A percentile compares a stretch with the other conserved stretches of the same genome.
These are phyloP conservation scores for Ophiostoma pallidulum DNA, from an alignment of 2,329 filamentous ascomycete species.

Conservation along the genomic window DNA sequence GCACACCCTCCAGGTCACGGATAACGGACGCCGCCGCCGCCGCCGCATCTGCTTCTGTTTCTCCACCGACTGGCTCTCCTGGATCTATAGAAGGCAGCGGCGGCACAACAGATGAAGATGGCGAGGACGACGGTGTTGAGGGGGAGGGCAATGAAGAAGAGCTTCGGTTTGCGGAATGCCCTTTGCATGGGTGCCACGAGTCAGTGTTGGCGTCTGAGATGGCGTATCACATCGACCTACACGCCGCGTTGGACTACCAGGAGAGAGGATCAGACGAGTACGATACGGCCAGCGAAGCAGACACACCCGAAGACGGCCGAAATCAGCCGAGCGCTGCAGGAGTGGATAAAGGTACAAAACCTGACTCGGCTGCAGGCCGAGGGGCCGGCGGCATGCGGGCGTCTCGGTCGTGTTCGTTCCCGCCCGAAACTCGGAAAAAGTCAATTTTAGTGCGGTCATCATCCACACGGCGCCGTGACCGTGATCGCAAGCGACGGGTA, in stretches of 20 bases:
- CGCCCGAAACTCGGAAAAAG: no score
- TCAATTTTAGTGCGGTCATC: no score
- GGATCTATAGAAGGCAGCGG: background rate
- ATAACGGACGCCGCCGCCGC: background rate
- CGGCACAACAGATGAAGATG: background rate
- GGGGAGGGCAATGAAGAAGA: slow-evolving; percentile 19
- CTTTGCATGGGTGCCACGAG: slow-evolving; percentile 50
- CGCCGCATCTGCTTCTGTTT: background rate
- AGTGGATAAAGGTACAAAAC: no score
- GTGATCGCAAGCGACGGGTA: no score
- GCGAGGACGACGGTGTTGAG: slow-evolving; percentile 2
- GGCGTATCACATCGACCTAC: slow-evolving; percentile 50
- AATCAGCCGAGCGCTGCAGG: no score
- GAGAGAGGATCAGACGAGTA: slow-evolving; percentile 4
- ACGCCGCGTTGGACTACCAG: slow-evolving; percentile 35
- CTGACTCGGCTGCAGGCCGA: no score
- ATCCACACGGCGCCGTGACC: no score
- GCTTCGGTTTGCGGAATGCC: slow-evolving; percentile 41
- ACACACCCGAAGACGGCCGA: background rate
- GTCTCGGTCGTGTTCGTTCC: background rate
- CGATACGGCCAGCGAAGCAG: background rate
- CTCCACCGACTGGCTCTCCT: no score
- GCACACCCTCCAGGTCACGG: background rate
- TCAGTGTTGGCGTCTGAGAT: slow-evolving; percentile 42
- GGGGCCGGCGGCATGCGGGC: background rate